These are phyloP conservation scores for Tulasnella sp. DNA, from an alignment of 768 basidiomycete genomes.

Conservation along the genomic window DNA sequence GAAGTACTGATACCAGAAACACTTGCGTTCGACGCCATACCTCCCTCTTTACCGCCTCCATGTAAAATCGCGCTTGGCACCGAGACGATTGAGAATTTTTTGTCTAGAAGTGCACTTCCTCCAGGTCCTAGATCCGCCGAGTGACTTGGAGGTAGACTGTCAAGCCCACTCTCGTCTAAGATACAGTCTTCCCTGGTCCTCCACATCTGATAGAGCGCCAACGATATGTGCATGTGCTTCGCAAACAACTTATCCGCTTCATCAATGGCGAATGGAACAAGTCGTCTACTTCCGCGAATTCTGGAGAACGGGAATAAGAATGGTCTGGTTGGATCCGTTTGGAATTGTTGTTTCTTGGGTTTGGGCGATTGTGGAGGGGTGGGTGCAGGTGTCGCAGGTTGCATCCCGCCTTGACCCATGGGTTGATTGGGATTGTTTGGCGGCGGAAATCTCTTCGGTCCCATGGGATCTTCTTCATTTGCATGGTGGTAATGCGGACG, in stretches of 20 bases:
- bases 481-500: conserved; percentile 88
- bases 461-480: conserved; percentile 39
- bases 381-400: conserved; percentile 77
- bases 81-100: conserved; percentile 8
- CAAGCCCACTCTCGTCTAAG: conserved; percentile 78
- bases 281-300: conserved; percentile 24
- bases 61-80: conserved; percentile 11
- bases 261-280: conserved; percentile 92
- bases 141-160: conserved; percentile 3
- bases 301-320: conserved; percentile 93
- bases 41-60: too few species aligned
- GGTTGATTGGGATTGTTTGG: conserved; percentile 18
- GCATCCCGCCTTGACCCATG: conserved; percentile 16
- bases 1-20: background rate
- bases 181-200: conserved; percentile 90
- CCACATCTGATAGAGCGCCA: conserved; percentile 90
- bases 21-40: too few species aligned
- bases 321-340: conserved; percentile 87
- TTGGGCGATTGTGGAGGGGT: conserved; percentile 63
- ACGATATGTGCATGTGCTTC: conserved; percentile 78
- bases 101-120: conserved; percentile 5
- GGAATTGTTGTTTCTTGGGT: conserved; percentile 96
- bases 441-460: conserved; percentile 20
- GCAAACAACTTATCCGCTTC: conserved; percentile 88
- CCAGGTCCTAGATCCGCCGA: conserved; percentile 13